Base-by-base conservation (phyloP, 1,284 basidiomycete species). In the Cryptococcus jaspeensis region DNA sequence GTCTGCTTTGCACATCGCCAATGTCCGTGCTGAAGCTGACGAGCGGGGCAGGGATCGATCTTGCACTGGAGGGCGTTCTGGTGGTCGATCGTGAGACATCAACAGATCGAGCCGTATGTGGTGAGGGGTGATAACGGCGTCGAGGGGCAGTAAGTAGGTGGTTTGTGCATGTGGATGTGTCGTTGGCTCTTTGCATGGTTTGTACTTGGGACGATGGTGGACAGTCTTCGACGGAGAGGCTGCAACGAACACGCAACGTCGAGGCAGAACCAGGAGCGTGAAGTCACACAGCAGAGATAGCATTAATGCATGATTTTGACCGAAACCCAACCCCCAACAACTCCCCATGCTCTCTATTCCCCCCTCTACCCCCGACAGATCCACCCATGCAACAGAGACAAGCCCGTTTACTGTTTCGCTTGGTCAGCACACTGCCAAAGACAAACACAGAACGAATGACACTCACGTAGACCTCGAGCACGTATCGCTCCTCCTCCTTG, bases 401-500 rank as follows among this genome's bases (percentile, higher is more conserved):
- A 16, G 28, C 20, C 48, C 8, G 25, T 52, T 38, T 52, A 42
- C 40, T 38, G 32, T 35, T 25, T 7, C 39, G 13, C 9, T n/a
- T 9, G 44, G 32, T 40, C 20, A 40, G 50, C 40, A 41, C 42
- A 6, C 16, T 23, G 25, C 48, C n/a, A 12, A 2, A 13, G 20
- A 18, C 16, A 43, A 41, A 39, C 28, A 9, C 28, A 32, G 15
- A 7, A 45, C 23, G 16, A 20, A n/a, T 9, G 23, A 45, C 5
- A 51, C 65, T 73, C 70, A 58, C 56, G 63, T 77, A 75, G 25
- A 95, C 94, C 84, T 99, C 95, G 43, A 98, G 84, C 15, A 99
- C 93, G 78, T 97, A 98, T 52, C 94, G 86, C 79, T 99, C 95
- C 66, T 95, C 90, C 79, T 96, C 95, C 81, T 99, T 99, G 70